Percentiles rank a stretch among this genome's conserved stretches.
These are phyloP conservation scores for Penicillium capsulatum DNA, from an alignment of 2,329 filamentous ascomycete species.

Conservation along the genomic window DNA sequence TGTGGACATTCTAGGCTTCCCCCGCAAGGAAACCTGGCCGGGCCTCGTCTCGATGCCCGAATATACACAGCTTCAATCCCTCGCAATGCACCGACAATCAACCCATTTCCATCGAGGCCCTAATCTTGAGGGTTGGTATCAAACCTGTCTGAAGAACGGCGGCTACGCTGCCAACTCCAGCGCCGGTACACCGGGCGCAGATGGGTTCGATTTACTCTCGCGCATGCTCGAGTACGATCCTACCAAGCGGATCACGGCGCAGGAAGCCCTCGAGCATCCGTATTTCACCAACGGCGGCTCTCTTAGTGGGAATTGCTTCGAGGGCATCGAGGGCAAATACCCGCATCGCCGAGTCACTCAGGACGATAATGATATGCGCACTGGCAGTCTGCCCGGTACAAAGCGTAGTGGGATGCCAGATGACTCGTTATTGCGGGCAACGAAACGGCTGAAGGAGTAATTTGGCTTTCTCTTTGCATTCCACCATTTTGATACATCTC, in stretches of 20 bases:
- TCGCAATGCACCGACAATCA: conserved; percentile 42
- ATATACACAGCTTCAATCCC: conserved; percentile 63
- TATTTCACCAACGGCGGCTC: conserved; percentile 73
- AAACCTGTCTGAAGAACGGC: conserved; percentile 61
- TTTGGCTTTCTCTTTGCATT: not conserved
- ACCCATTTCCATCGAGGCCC: conserved; percentile 51
- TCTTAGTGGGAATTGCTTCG: conserved; percentile 80
- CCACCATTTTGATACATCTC: not conserved
- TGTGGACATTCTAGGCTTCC: conserved; percentile 89
- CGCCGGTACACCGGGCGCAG: conserved; percentile 59
- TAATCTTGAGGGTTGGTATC: conserved; percentile 75
- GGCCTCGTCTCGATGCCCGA: conserved; percentile 82
- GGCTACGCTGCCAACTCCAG: conserved; percentile 49
- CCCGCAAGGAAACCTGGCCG: conserved; percentile 84
- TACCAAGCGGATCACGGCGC: conserved; percentile 77
- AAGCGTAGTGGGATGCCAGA: conserved; percentile 84
- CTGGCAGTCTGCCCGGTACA: conserved; percentile 80
- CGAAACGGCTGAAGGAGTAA: conserved; percentile 54
- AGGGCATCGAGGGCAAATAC: conserved; percentile 82
- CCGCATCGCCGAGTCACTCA: conserved; percentile 85
- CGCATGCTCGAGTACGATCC: conserved; percentile 91
- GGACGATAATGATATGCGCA: conserved; percentile 94
- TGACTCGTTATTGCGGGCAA: conserved; percentile 62
- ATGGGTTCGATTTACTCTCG: conserved; percentile 78
- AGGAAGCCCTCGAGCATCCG: conserved; percentile 80